Conservation (phyloP, 139 green algal genomes). For the Coccomyxa sp. region DNA sequence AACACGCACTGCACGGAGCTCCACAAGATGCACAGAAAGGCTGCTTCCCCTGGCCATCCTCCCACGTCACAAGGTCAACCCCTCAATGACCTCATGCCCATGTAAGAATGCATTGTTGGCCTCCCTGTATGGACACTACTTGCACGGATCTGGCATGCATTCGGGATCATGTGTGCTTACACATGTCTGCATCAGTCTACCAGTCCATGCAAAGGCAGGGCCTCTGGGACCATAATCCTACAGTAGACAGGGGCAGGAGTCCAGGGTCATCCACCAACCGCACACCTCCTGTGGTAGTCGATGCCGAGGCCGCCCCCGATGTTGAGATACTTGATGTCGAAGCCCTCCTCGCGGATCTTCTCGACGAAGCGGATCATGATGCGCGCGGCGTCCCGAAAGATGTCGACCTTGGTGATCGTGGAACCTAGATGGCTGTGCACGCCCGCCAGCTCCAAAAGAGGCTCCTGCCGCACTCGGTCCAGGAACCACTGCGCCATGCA, state of each 20-base stretch:
- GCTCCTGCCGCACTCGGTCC: slow-evolving; percentile 67
- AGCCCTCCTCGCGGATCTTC: slow-evolving; percentile 86
- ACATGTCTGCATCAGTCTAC: too few relatives aligned
- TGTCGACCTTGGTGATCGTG: slow-evolving; percentile 95
- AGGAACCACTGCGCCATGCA: slow-evolving; percentile 57
- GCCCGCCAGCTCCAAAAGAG: slow-evolving; percentile 83
- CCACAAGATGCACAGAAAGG: too few relatives aligned
- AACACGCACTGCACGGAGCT: too few relatives aligned
- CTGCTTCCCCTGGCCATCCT: too few relatives aligned
- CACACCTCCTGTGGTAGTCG: slow-evolving; percentile 78
- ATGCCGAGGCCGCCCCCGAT: slow-evolving; percentile 96
- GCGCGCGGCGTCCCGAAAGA: slow-evolving; percentile 89
- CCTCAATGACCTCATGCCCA: too few relatives aligned
- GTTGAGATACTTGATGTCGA: slow-evolving; percentile 90
- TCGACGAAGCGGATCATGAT: slow-evolving; percentile 94
- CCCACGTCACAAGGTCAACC: too few relatives aligned
- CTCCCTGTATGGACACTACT: neutral
- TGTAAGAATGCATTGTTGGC: neutral
- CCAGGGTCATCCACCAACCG: neutral
- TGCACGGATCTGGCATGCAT: neutral
- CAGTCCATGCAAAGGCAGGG: too few relatives aligned
- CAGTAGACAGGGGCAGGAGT: too few relatives aligned
- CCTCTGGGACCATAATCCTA: too few relatives aligned
- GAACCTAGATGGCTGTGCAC: slow-evolving; percentile 94
- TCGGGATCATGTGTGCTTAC: neutral